Evolutionary conservation across 345 rosid genomes (phyloP), one percentile per base, ranked within the genome.

Genomic region (Heritiera fomes): DNA sequence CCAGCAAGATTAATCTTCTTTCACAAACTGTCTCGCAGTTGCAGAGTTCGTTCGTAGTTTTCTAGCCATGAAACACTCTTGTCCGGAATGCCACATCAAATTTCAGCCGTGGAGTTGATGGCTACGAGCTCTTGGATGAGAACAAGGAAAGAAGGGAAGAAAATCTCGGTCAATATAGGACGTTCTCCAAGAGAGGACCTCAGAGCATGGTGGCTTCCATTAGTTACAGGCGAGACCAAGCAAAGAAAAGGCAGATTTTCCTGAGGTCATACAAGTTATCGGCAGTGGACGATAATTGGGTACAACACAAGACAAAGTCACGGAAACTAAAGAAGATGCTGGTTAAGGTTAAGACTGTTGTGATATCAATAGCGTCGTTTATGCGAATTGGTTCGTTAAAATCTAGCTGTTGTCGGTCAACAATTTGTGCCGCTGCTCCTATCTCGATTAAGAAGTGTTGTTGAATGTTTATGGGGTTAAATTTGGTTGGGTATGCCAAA

Each of bases 231-330:
- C 77, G 81, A 8, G 81, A 77, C 69, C 80, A 88, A 78, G 89
- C 88, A 0, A 89, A 56, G 84, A 86, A 86, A 14, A 80, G 92
- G 83, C 90, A 68, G 82, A 80, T 87, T 18, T 89, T 85, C 50
- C 83, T 90, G 30, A 85, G 76, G 8, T 85, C 88, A 0, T 90
- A 88, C 81, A 86, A 77, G 82, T 70, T 90, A 65, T 70, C 85
- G 1, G 13, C 83, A 84, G 6, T 38, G 30, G 78, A 15, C 28
- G 4, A 82, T 81, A 58, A 80, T 45, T 23, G 63, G 78, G 62
- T 74, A 77, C 64, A 68, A 78, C 45, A 64, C 78, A 1, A 34
- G 67, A 15, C 77, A 43, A 38, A 18, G 63, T 40, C 76, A 23
- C 20, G 7, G 52, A 85, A 76, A 59, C 71, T 78, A 13, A 83